Percentiles rank a stretch among this genome's conserved stretches.
These are phyloP conservation scores for Alternaria conjuncta DNA, from an alignment of 2,329 filamentous ascomycete species.

Conservation along the genomic window DNA sequence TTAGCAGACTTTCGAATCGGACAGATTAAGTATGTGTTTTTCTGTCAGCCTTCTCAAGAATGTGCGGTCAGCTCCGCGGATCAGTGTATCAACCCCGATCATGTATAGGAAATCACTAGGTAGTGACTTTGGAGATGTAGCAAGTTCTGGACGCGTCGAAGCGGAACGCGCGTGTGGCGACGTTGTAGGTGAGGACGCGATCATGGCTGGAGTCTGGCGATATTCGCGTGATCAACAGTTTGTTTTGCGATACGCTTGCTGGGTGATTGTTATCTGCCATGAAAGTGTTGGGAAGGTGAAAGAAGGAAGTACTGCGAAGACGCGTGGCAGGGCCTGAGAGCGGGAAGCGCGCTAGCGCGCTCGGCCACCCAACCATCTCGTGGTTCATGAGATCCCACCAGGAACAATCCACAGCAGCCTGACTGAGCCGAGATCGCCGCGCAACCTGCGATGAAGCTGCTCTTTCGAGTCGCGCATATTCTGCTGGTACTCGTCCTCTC, in stretches of 20 bases:
- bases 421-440: background rate
- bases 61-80: background rate
- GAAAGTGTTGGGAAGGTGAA: background rate
- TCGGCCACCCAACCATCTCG: background rate
- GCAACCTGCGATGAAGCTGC: slow-evolving; percentile 1
- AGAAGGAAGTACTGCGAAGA: background rate
- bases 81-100: background rate
- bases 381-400: background rate
- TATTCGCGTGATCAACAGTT: background rate
- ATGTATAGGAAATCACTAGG: background rate
- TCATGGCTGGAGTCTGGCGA: background rate
- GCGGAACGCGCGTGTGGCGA: background rate
- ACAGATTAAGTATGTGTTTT: background rate
- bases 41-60: background rate
- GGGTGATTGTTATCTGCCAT: background rate
- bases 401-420: background rate
- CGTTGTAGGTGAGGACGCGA: background rate
- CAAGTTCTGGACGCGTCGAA: background rate
- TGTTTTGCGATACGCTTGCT: background rate
- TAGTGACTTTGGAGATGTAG: background rate
- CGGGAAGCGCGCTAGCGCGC: background rate
- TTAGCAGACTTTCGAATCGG: background rate
- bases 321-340: background rate
- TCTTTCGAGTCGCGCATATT: slow-evolving; percentile 5
- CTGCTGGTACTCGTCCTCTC: slow-evolving; percentile 6